These are phyloP conservation scores for Trichoderma atrobrunneum DNA, from an alignment of 2,329 filamentous ascomycete species.

Conservation along the genomic window DNA sequence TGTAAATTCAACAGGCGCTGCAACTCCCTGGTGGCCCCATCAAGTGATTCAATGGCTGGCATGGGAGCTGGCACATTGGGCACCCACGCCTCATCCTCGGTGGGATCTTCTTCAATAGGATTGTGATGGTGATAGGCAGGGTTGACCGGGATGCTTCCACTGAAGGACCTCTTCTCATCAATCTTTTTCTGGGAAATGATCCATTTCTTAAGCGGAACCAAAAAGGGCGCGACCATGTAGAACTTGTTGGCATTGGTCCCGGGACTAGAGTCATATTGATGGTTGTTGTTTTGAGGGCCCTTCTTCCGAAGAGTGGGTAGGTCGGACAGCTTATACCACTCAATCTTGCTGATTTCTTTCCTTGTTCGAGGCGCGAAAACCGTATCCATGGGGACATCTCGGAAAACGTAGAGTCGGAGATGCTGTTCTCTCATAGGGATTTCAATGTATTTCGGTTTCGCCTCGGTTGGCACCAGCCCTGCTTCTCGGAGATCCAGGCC, in stretches of 20 bases:
- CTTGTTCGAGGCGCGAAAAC: constrained; percentile 85
- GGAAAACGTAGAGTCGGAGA: constrained; percentile 87
- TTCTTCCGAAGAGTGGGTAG: constrained; percentile 79
- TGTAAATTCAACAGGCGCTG: constrained; percentile 56
- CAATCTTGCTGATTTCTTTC: constrained; percentile 96
- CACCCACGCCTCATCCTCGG: constrained; percentile 59
- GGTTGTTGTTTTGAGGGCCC: constrained; percentile 41
- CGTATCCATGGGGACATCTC: constrained; percentile 81
- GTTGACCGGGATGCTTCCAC: constrained; percentile 38
- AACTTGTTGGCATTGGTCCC: constrained; percentile 76
- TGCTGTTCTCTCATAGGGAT: constrained; percentile 90
- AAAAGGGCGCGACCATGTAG: constrained; percentile 96
- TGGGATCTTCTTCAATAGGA: constrained; percentile 52
- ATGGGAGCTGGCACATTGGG: constrained; percentile 32
- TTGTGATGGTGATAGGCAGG: constrained; percentile 42
- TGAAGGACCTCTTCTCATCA: constrained; percentile 52
- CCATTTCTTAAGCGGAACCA: constrained; percentile 84
- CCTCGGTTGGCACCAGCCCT: constrained; percentile 69
- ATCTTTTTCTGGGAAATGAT: constrained; percentile 77
- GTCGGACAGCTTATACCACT: constrained; percentile 90
- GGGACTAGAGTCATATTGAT: constrained; percentile 55
- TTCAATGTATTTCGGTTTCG: constrained; percentile 78
- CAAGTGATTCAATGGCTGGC: constrained; percentile 45
- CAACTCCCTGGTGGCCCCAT: constrained; percentile 51
- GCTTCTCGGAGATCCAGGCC: constrained; percentile 78